Evolutionary conservation across 306 rosid species (phyloP), one percentile per base, ranked within the genome.

Genomic region (Morella rubra): DNA sequence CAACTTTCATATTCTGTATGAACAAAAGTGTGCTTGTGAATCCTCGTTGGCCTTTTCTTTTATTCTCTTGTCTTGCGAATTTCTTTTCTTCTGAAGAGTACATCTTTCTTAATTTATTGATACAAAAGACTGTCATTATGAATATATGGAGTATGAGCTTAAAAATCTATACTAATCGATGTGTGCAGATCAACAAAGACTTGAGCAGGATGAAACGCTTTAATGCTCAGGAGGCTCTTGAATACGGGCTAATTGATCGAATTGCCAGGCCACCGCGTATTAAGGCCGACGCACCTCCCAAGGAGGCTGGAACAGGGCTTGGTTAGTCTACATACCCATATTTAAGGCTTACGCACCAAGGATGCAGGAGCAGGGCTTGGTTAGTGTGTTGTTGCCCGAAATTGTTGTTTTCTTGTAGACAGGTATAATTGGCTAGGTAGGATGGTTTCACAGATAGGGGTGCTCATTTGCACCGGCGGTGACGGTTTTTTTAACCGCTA

Each of bases 161-260:
- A 69, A 58, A 69, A 77, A 69, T 71, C 72, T 67, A 78, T 52
- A 3, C 82, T 62, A 62, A 77, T 74, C 69, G 82, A 22, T 79
- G 15, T 74, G 60, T 86, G 80, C 91, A 90, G 97, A 89, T 92
- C 70, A 58, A 73, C 81, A 67, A 82, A 79, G 98, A 95, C 86
- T 80, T 91, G 67, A 75, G 93, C 65, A 77, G 89, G 81, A 75
- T 84, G 88, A 92, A 89, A 86, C 92, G 88, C 8, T 92, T 92
- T 61, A 81, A 73, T 80, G 82, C 99, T 49, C 89, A 86, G 78
- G 91, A 88, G 81, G 97, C 99, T 83, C 85, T 92, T 46, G 99
- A 95, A n/a, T 95, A 95, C 64, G 99, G 99, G 61, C 87, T 95
- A 72, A 84, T 95, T 46, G 99, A 95, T 84, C 91, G 90, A 13